Evolutionary conservation across 2,329 filamentous ascomycete genomes (phyloP).

Genomic region (Cytospora paraplurivora): DNA sequence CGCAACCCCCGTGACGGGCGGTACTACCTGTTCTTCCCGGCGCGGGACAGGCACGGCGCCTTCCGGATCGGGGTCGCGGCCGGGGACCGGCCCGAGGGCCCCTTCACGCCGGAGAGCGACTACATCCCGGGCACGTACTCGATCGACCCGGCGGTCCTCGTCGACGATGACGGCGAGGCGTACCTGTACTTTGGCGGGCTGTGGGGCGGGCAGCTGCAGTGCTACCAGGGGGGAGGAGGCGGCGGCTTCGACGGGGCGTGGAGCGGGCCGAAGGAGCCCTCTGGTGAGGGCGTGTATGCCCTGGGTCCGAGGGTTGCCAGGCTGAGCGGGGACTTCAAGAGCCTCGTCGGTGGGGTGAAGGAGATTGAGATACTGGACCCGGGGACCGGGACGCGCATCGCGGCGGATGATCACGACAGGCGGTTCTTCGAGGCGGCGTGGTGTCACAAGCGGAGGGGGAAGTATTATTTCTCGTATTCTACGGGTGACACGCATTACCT

Average conservation of each 20-base stretch:
- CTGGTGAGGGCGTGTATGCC: slow-evolving; percentile 56
- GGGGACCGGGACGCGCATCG: slow-evolving; percentile 60
- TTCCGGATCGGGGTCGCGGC: slow-evolving; percentile 77
- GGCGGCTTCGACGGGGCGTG: slow-evolving; percentile 56
- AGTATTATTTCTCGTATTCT: slow-evolving; percentile 77
- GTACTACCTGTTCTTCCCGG: slow-evolving; percentile 79
- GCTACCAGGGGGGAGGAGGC: slow-evolving; percentile 63
- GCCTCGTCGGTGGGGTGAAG: slow-evolving; percentile 56
- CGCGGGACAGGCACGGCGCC: slow-evolving; percentile 67
- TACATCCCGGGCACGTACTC: slow-evolving; percentile 71
- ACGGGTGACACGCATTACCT: slow-evolving; percentile 78
- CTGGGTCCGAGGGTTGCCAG: slow-evolving; percentile 68
- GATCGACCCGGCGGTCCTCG: slow-evolving; percentile 76
- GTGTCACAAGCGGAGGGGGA: slow-evolving; percentile 71
- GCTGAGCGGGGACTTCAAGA: slow-evolving; percentile 66
- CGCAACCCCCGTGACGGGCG: slow-evolving; percentile 57
- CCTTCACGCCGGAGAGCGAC: slow-evolving; percentile 66
- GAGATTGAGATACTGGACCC: slow-evolving; percentile 67
- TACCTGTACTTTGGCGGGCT: slow-evolving; percentile 79
- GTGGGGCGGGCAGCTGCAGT: slow-evolving; percentile 81
- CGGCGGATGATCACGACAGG: slow-evolving; percentile 69
- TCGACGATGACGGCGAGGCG: slow-evolving; percentile 64
- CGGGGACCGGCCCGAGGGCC: slow-evolving; percentile 64
- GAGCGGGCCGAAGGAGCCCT: slow-evolving; percentile 61
- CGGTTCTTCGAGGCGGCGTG: slow-evolving; percentile 82